phyloP scores from a whole-genome alignment of 2,329 filamentous ascomycete species.

The Alternaria sp. region DNA sequence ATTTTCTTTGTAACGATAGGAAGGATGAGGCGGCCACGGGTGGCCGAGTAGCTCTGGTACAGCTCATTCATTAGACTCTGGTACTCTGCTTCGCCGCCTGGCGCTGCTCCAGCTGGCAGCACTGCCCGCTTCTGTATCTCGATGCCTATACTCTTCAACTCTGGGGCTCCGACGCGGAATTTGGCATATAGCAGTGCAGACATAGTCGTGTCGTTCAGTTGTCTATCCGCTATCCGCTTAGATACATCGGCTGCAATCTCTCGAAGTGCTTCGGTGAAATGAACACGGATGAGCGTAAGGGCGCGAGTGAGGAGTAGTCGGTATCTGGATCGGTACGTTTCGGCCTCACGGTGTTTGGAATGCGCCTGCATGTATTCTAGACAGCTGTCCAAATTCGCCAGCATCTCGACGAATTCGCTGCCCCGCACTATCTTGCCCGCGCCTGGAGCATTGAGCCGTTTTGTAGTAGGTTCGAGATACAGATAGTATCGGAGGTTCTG shows the following conservation, averaged over 20 bases:
- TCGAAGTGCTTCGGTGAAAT: constrained; percentile 70
- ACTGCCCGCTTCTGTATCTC: constrained; percentile 74
- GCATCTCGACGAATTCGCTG: constrained; percentile 85
- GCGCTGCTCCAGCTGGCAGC: constrained; percentile 66
- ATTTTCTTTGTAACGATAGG: constrained; percentile 71
- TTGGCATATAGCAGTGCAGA: constrained; percentile 76
- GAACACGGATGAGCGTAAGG: constrained; percentile 71
- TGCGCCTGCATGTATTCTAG: constrained; percentile 91
- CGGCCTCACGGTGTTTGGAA: constrained; percentile 84
- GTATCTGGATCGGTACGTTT: constrained; percentile 88
- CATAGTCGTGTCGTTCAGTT: constrained; percentile 75
- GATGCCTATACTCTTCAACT: constrained; percentile 71
- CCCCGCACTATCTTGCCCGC: constrained; percentile 86
- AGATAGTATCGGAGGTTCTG: constrained; percentile 94
- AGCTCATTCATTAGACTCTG: constrained; percentile 72
- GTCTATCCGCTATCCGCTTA: constrained; percentile 71
- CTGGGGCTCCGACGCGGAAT: constrained; percentile 71
- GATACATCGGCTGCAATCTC: constrained; percentile 70
- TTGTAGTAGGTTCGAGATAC: constrained; percentile 89
- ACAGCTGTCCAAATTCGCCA: constrained; percentile 87
- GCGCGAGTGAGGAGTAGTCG: constrained; percentile 78
- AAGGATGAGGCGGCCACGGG: constrained; percentile 66
- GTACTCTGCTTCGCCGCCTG: constrained; percentile 69
- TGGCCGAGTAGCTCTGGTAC: constrained; percentile 70
- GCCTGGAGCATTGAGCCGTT: constrained; percentile 89